phyloP scores from a whole-genome alignment of 1,139 yeast genomes.

The Yamadazyma membranifaciens region DNA sequence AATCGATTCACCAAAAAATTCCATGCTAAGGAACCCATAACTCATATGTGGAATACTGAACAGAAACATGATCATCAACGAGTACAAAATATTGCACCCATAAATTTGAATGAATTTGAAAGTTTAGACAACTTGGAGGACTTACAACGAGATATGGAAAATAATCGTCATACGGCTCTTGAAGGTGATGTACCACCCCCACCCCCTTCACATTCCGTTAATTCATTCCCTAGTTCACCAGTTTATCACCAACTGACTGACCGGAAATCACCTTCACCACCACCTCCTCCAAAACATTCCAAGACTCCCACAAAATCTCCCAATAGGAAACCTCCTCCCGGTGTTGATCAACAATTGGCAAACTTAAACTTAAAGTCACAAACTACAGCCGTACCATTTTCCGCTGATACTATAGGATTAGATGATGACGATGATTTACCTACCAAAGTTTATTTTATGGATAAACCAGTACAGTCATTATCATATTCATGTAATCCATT shows the following conservation, averaged over 20 bases:
- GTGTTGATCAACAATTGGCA: slow-evolving; percentile 14
- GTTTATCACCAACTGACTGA: not conserved
- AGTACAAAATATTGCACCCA: slow-evolving; percentile 11
- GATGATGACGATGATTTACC: slow-evolving; percentile 29
- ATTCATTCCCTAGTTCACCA: not conserved
- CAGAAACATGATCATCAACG: slow-evolving; percentile 8
- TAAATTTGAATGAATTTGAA: slow-evolving; percentile 15
- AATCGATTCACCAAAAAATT: slow-evolving; percentile 32
- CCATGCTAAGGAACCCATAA: slow-evolving; percentile 36
- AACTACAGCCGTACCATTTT: slow-evolving; percentile 37
- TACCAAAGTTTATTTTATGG: slow-evolving; percentile 37
- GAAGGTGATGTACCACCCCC: slow-evolving; percentile 14
- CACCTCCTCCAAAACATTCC: slow-evolving; percentile 4
- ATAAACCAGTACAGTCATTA: slow-evolving; percentile 32
- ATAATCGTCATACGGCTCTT: not conserved
- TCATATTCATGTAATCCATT: slow-evolving; percentile 20
- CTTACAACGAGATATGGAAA: slow-evolving; percentile 19
- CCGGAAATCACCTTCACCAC: not conserved
- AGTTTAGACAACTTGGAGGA: slow-evolving; percentile 19
- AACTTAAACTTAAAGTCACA: slow-evolving; percentile 15
- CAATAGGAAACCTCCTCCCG: slow-evolving; percentile 23
- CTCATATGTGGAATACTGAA: slow-evolving; percentile 15
- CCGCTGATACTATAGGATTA: slow-evolving; percentile 45
- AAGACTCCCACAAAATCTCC: slow-evolving; percentile 9
- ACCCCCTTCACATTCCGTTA: slow-evolving; percentile 15